Evolutionary conservation across 345 rosid genomes (phyloP).

Genomic region (Gossypium anomalum): DNA sequence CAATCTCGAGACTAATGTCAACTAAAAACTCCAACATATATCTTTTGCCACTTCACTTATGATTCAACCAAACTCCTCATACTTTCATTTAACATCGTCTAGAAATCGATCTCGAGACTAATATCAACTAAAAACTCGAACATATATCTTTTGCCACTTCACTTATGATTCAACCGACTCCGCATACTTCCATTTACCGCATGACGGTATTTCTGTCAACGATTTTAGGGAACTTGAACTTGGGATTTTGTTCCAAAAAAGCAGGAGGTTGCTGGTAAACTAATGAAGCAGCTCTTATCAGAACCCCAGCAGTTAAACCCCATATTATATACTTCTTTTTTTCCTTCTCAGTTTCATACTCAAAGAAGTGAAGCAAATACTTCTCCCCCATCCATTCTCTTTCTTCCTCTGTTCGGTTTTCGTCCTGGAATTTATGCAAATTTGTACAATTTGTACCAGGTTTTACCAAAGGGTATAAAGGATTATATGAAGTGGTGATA

Average conservation of each 20-base stretch:
- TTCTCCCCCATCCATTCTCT: conserved; percentile 71
- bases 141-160: too few relatives aligned
- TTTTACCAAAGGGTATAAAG: neutral
- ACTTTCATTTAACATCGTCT: neutral
- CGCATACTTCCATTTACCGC: conserved; percentile 15
- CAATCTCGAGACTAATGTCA: too few relatives aligned
- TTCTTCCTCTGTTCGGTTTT: conserved; percentile 57
- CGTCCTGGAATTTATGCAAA: conserved; percentile 41
- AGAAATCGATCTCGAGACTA: too few relatives aligned
- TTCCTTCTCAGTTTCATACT: conserved; percentile 34
- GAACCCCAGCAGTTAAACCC: conserved; percentile 72
- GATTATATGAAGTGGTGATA: neutral
- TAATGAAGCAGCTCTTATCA: conserved; percentile 74
- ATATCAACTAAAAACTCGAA: too few relatives aligned
- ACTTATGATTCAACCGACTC: too few relatives aligned
- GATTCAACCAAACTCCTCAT: too few relatives aligned
- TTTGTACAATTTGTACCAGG: too few relatives aligned
- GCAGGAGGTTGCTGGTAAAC: conserved; percentile 54
- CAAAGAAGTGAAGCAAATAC: conserved; percentile 61
- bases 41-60: too few relatives aligned
- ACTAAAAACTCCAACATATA: too few relatives aligned
- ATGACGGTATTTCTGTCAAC: conserved; percentile 33
- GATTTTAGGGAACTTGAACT: conserved; percentile 27
- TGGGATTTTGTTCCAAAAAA: conserved; percentile 57
- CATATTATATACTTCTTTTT: conserved; percentile 50